Conservation (phyloP, 345 rosid species). For the Gossypium australe region DNA sequence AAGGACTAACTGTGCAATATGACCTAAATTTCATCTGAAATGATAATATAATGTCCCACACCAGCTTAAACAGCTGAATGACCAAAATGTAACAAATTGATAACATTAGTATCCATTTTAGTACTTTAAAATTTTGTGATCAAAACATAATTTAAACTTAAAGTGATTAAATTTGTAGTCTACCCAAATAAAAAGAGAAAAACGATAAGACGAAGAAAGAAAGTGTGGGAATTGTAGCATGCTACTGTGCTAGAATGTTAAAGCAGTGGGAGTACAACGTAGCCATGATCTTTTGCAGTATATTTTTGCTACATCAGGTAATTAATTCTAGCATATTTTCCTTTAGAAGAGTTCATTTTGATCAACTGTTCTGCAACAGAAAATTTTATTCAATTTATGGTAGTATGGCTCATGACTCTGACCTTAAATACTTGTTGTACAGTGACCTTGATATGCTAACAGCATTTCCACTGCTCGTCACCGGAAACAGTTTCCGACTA, state of each 20-base stretch:
- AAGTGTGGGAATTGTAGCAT: not conserved
- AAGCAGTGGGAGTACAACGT: not conserved
- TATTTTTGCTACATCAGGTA: not conserved
- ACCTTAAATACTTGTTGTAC: slow-evolving; percentile 41
- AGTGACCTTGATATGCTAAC: slow-evolving; percentile 33
- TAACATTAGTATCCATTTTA: no score
- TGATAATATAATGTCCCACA: no score
- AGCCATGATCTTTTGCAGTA: not conserved
- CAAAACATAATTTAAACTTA: no score
- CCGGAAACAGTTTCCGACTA: slow-evolving; percentile 32
- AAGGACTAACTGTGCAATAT: no score
- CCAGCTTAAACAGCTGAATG: no score
- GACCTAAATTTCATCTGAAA: no score
- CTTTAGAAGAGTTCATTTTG: not conserved
- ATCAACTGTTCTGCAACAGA: not conserved
- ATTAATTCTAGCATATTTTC: not conserved
- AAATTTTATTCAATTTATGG: not conserved
- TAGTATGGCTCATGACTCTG: not conserved
- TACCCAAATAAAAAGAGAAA: no score
- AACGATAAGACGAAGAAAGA: no score
- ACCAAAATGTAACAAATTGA: no score
- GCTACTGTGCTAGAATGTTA: not conserved
- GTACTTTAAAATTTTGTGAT: no score
- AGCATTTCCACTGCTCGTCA: slow-evolving; percentile 39
- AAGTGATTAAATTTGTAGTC: no score